phyloP scores from a whole-genome alignment of 306 rosid species.

The Medicago truncatula region MtrunA17r5.0-ANR NC_053046.1:10372001-10372500 shows the following conservation, averaged over 20 bases:
- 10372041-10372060: slow-evolving; percentile 18
- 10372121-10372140: slow-evolving; percentile 11
- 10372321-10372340: not conserved
- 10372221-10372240: slow-evolving; percentile 27
- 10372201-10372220: slow-evolving; percentile 10
- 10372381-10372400: slow-evolving; percentile 4
- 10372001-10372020: not conserved
- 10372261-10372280: slow-evolving; percentile 22
- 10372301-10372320: slow-evolving; percentile 21
- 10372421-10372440: slow-evolving; percentile 16
- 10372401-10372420: slow-evolving; percentile 20
- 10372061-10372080: slow-evolving; percentile 21
- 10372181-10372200: slow-evolving; percentile 11
- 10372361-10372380: slow-evolving; percentile 10
- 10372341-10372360: slow-evolving; percentile 18
- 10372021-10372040: not conserved
- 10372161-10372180: slow-evolving; percentile 13
- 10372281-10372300: slow-evolving; percentile 23
- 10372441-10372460: slow-evolving; percentile 22
- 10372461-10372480: slow-evolving; percentile 10
- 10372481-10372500: not conserved
- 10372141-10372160: slow-evolving; percentile 10
- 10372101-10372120: slow-evolving; percentile 7
- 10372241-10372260: slow-evolving; percentile 22
- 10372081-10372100: slow-evolving; percentile 21